These are phyloP conservation scores for Cordyceps pruinosa DNA, from an alignment of 2,329 filamentous ascomycete species.

Conservation along the genomic window DNA sequence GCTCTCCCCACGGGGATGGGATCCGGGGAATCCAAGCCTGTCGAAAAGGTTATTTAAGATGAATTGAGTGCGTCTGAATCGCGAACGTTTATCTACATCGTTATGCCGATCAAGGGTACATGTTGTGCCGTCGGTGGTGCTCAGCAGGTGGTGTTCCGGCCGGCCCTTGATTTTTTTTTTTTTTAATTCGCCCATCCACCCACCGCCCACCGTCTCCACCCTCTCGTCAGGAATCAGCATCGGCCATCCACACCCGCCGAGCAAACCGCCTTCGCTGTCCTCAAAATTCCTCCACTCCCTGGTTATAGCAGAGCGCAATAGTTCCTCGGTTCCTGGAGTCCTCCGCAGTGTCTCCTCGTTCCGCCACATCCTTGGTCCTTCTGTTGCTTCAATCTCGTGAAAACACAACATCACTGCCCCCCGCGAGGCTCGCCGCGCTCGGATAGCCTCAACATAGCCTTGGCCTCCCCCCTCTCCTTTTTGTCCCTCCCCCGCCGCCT, in stretches of 20 bases:
- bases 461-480: background rate
- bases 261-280: background rate
- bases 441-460: background rate
- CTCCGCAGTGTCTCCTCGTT: background rate
- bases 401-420: background rate
- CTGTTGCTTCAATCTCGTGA: background rate
- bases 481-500: background rate
- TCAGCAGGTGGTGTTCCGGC: background rate
- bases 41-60: background rate
- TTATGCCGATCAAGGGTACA: background rate
- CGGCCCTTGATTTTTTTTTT: constrained; percentile 8
- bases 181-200: background rate
- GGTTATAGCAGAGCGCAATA: background rate
- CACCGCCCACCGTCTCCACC: background rate
- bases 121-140: constrained; percentile 1
- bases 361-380: background rate
- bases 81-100: background rate
- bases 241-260: background rate
- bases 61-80: background rate
- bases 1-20: background rate
- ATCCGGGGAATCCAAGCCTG: background rate
- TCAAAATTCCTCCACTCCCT: background rate
- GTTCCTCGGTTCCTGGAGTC: background rate
- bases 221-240: constrained; percentile 1
- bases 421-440: background rate